These are phyloP conservation scores for Glycine tomentella DNA, from an alignment of 306 rosid species.

Conservation along the genomic window DNA sequence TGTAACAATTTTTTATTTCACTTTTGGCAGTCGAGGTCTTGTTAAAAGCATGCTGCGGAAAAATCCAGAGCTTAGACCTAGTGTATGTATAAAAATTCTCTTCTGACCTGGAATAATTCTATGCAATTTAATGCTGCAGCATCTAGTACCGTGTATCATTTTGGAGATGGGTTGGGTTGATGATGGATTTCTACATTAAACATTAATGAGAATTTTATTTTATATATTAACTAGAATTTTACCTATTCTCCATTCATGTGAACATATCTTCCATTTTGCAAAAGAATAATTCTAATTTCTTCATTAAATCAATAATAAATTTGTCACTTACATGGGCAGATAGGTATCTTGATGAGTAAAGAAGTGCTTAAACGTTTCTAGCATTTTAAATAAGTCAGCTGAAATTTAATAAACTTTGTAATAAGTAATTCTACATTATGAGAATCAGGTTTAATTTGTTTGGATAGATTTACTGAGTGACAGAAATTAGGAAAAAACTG, in stretches of 20 bases:
- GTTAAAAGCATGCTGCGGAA: conserved; percentile 95
- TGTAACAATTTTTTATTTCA: conserved; percentile 44
- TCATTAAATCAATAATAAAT: conserved; percentile 31
- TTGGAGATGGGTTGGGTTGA: conserved; percentile 27
- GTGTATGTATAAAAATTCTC: conserved; percentile 68
- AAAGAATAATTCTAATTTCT: conserved; percentile 18
- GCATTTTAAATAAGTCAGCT: conserved; percentile 8
- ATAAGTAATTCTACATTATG: background rate
- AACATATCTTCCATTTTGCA: conserved; percentile 17
- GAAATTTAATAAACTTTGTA: conserved; percentile 5
- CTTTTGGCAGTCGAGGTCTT: conserved; percentile 80
- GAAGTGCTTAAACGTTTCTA: background rate
- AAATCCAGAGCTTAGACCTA: conserved; percentile 93
- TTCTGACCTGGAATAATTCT: conserved; percentile 37
- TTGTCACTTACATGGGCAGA: background rate
- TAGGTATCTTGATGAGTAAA: background rate
- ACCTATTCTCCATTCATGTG: background rate
- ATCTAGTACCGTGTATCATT: conserved; percentile 5
- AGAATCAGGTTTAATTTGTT: conserved; percentile 17
- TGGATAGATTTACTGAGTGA: conserved; percentile 14
- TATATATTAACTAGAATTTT: background rate
- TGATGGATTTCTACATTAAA: conserved; percentile 17
- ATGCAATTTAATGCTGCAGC: conserved; percentile 22
- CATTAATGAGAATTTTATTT: background rate
- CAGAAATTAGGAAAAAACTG: background rate